These are phyloP conservation scores for Linnemannia exigua DNA, from an alignment of 192 early-diverging fungal genomes.

Conservation along the genomic window DNA sequence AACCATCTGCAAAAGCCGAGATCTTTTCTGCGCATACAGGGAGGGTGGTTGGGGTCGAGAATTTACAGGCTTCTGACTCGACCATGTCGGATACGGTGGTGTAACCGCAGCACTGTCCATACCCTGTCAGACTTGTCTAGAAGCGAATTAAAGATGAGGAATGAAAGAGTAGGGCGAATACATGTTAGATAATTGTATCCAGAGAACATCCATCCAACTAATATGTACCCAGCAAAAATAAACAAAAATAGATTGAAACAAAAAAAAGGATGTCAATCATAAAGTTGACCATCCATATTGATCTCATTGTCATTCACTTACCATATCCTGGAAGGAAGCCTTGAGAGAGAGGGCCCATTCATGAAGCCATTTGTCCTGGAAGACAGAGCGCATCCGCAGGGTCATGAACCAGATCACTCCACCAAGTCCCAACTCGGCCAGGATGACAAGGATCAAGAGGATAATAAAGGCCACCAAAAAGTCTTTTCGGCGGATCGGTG, in stretches of 20 bases:
- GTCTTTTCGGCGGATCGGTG: conserved; percentile 26
- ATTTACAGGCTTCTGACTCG: conserved; percentile 22
- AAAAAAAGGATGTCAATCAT: not conserved
- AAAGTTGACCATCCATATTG: not conserved
- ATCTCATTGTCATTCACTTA: conserved; percentile 16
- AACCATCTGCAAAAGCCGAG: conserved; percentile 27
- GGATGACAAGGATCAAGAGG: conserved; percentile 22
- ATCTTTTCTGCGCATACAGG: conserved; percentile 45
- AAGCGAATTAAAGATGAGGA: not conserved
- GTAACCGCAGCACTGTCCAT: conserved; percentile 57
- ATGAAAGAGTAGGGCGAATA: not conserved
- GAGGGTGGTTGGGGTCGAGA: conserved; percentile 1
- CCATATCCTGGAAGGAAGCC: conserved; percentile 53
- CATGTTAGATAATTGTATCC: not conserved
- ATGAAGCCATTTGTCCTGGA: conserved; percentile 30
- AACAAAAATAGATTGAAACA: conserved; percentile 3
- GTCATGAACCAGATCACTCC: conserved; percentile 60
- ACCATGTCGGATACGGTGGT: not conserved
- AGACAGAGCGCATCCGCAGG: conserved; percentile 46
- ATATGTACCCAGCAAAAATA: not conserved
- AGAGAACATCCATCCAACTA: not conserved
- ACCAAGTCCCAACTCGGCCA: conserved; percentile 50
- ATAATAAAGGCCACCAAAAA: conserved; percentile 25
- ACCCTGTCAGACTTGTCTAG: conserved; percentile 31
- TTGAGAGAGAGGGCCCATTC: conserved; percentile 20